These are phyloP conservation scores for Trypethelium eluteriae DNA, from an alignment of 495 filamentous ascomycete genomes.

Conservation along the genomic window DNA sequence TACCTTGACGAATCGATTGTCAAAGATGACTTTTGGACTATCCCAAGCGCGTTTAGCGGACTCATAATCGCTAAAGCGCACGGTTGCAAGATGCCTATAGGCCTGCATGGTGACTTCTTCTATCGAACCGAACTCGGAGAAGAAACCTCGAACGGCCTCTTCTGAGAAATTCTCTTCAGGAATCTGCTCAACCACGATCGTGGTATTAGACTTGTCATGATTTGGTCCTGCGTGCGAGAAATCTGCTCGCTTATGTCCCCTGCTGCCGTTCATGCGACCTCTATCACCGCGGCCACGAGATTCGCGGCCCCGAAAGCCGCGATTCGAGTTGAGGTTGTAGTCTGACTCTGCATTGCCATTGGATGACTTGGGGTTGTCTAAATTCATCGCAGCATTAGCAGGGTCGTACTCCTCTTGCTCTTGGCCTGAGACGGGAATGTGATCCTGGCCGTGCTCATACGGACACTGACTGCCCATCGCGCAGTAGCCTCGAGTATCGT, in stretches of 20 bases:
- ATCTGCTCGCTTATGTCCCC: constrained; percentile 52
- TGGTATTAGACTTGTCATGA: constrained; percentile 63
- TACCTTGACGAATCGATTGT: constrained; percentile 96
- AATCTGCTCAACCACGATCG: constrained; percentile 87
- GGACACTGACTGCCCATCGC: constrained; percentile 66
- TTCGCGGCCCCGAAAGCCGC: constrained; percentile 36
- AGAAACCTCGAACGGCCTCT: constrained; percentile 66
- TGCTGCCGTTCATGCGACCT: constrained; percentile 33
- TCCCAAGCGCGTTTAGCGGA: constrained; percentile 75
- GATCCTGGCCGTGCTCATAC: constrained; percentile 70
- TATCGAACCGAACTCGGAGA: constrained; percentile 76
- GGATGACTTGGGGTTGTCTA: constrained; percentile 30
- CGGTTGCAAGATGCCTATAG: constrained; percentile 68
- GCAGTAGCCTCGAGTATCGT: constrained; percentile 83
- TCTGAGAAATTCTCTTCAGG: constrained; percentile 80
- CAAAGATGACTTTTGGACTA: constrained; percentile 90
- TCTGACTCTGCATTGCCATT: not conserved
- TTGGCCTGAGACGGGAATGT: constrained; percentile 45
- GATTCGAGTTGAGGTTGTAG: constrained; percentile 17
- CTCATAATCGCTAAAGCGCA: constrained; percentile 68
- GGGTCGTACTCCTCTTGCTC: constrained; percentile 79
- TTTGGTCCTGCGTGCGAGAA: constrained; percentile 72
- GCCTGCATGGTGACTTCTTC: constrained; percentile 64
- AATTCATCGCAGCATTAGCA: constrained; percentile 47
- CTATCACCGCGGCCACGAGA: constrained; percentile 42